Percentiles rank a stretch among this genome's conserved stretches.
phyloP scores from a whole-genome alignment of 2,329 filamentous ascomycete genomes.

The Phaeophleospora eucalypticola region DNA sequence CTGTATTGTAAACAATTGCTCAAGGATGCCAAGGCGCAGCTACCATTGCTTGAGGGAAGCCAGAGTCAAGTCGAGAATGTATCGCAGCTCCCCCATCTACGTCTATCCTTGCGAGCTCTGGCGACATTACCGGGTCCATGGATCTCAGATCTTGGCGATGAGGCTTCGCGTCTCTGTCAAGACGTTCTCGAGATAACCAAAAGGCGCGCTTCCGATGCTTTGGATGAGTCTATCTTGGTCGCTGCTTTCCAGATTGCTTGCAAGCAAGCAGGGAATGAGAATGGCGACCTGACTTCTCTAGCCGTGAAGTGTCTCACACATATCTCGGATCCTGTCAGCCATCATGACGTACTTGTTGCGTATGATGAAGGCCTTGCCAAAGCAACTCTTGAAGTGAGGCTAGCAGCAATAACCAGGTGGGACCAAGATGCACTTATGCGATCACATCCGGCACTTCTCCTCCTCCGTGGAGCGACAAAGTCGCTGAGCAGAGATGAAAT shows the following conservation, averaged over 20 bases:
- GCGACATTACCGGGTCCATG: too few species aligned
- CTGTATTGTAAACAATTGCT: neutral
- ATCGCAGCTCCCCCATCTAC: too few species aligned
- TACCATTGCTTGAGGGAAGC: neutral
- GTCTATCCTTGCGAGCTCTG: too few species aligned
- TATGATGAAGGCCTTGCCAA: conserved; percentile 5
- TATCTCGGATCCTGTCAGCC: neutral
- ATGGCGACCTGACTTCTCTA: neutral
- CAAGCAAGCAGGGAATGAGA: neutral
- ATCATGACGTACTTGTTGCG: conserved; percentile 1
- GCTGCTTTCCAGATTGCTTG: too few species aligned
- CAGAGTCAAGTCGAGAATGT: too few species aligned
- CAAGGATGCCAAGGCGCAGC: neutral
- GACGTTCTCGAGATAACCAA: too few species aligned
- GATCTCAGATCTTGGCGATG: too few species aligned
- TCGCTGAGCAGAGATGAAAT: conserved; percentile 7
- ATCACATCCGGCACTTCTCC: neutral
- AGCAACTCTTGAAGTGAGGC: conserved; percentile 1
- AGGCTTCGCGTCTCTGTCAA: too few species aligned
- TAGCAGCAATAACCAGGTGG: neutral
- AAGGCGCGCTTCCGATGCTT: too few species aligned
- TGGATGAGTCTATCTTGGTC: too few species aligned
- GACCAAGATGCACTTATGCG: neutral
- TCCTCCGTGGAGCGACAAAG: neutral
- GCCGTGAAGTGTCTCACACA: conserved; percentile 1